Percentiles rank a stretch among this genome's conserved stretches.
Conservation (phyloP, 208 protist genomes). For the Leptomonas pyrrhocoris region DNA sequence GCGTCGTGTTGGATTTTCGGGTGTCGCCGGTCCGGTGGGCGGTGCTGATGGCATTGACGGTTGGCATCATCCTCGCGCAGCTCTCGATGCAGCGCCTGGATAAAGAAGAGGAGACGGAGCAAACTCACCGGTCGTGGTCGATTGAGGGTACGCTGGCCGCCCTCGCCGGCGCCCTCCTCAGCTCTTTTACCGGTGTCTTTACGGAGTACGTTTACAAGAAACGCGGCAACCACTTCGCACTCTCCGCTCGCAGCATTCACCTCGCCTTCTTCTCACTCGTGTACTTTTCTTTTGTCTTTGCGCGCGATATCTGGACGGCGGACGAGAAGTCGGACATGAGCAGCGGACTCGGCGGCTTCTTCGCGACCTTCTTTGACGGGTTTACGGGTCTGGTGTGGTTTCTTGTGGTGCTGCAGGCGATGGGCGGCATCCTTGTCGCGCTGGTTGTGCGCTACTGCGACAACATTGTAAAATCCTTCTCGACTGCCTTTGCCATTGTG, state of each 20-base stretch:
- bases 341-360: background rate
- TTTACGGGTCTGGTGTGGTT: constrained; percentile 60
- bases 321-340: background rate
- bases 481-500: constrained; percentile 51
- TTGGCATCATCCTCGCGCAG: constrained; percentile 52
- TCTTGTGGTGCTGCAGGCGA: constrained; percentile 58
- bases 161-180: constrained; percentile 38
- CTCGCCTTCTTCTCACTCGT: constrained; percentile 47
- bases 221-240: constrained; percentile 20
- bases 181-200: constrained; percentile 59
- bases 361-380: constrained; percentile 48
- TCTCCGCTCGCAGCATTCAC: constrained; percentile 44
- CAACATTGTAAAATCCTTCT: constrained; percentile 82
- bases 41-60: constrained; percentile 42
- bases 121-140: constrained; percentile 19
- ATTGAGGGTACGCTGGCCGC: constrained; percentile 42
- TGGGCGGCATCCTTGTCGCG: constrained; percentile 66
- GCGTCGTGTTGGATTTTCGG: constrained; percentile 20
- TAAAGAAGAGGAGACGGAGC: constrained; percentile 2
- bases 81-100: constrained; percentile 26
- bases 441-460: constrained; percentile 71
- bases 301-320: background rate
- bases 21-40: constrained; percentile 56
- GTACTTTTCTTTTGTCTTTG: constrained; percentile 30
- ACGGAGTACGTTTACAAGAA: constrained; percentile 69